Conservation (phyloP, 495 filamentous ascomycete genomes). For the Penicillium lividum region DNA sequence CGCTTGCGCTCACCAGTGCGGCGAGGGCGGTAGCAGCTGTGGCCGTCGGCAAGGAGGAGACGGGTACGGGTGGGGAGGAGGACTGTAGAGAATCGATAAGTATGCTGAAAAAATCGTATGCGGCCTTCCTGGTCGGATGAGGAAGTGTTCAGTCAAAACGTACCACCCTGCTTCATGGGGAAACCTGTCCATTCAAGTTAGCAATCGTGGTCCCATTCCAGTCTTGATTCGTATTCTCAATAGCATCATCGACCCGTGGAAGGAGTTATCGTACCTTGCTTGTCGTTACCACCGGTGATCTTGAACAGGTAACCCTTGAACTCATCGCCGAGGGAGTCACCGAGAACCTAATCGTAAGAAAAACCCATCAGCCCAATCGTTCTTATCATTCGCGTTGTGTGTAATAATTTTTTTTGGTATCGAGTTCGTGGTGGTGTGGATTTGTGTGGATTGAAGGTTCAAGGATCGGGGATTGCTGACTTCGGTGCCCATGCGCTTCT, state of each 20-base stretch:
- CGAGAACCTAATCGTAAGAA: constrained; percentile 52
- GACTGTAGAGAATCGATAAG: constrained; percentile 42
- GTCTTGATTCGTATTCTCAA: neutral
- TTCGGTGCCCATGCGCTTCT: constrained; percentile 96
- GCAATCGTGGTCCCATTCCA: constrained; percentile 16
- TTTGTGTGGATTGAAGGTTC: constrained; percentile 10
- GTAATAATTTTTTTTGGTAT: constrained; percentile 13
- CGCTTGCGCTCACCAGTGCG: constrained; percentile 98
- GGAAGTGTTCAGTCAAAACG: constrained; percentile 26
- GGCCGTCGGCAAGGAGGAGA: constrained; percentile 85
- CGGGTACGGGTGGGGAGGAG: constrained; percentile 97
- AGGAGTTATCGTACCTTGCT: constrained; percentile 66
- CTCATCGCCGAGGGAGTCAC: constrained; percentile 92
- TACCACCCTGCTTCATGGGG: constrained; percentile 99
- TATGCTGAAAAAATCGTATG: constrained; percentile 19
- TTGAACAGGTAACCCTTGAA: constrained; percentile 91
- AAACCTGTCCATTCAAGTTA: constrained; percentile 60
- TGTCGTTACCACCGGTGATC: constrained; percentile 99
- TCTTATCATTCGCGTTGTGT: constrained; percentile 21
- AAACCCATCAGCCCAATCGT: constrained; percentile 42
- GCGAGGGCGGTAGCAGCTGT: constrained; percentile 93
- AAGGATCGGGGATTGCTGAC: constrained; percentile 52
- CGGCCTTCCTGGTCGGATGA: constrained; percentile 16
- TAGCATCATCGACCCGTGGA: constrained; percentile 1
- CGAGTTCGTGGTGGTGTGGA: constrained; percentile 12